A percentile compares a stretch with the other conserved stretches of the same genome.
phyloP scores from a whole-genome alignment of 345 rosid species.

The Corymbia maculata region DNA sequence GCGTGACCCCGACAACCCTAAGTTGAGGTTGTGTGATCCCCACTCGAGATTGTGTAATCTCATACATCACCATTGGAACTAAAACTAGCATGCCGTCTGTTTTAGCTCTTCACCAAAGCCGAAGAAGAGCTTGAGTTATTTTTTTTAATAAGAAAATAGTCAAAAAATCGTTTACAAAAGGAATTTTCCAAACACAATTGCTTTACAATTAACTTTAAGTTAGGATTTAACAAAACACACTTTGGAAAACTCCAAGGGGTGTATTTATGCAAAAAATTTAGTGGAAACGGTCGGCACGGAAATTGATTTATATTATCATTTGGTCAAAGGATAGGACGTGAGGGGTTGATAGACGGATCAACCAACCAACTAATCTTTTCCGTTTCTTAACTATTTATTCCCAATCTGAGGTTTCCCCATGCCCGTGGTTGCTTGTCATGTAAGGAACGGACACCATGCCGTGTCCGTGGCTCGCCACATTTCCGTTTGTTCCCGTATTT shows the following conservation, averaged over 20 bases:
- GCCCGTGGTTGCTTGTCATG: neutral
- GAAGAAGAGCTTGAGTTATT: neutral
- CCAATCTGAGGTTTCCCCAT: neutral
- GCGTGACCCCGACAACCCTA: too few species aligned
- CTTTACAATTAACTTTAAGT: neutral
- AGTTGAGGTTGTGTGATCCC: too few species aligned
- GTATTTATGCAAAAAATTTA: neutral
- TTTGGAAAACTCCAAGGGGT: too few species aligned
- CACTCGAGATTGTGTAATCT: too few species aligned
- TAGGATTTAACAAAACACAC: neutral
- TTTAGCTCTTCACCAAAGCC: rapidly evolving
- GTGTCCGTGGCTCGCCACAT: neutral
- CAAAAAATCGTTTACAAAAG: neutral
- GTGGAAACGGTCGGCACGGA: neutral
- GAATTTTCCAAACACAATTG: neutral
- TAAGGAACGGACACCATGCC: neutral
- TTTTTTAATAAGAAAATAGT: too few species aligned
- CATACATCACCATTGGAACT: too few species aligned
- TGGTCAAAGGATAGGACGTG: neutral
- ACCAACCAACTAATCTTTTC: neutral
- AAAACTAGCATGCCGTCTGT: neutral
- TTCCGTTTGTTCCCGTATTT: neutral
- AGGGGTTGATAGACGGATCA: neutral
- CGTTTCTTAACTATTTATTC: neutral
- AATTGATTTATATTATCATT: neutral